Base-by-base conservation (phyloP, 768 basidiomycete species). In the Calvatia gigantea region DNA sequence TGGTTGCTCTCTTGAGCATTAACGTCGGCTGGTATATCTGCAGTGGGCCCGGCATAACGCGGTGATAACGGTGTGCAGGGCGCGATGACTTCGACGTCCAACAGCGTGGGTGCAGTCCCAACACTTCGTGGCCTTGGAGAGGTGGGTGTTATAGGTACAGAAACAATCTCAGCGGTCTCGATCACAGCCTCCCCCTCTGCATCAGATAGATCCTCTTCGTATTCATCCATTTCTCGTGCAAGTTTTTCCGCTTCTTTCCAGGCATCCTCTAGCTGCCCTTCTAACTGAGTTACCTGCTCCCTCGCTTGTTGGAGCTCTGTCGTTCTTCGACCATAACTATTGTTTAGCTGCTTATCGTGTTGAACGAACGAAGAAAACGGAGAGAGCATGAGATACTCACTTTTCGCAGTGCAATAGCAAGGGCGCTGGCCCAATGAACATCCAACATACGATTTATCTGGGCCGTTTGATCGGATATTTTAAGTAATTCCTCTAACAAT, bases 231-330 rank as follows among this genome's bases (percentile, higher is more conserved):
- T 65, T 91, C 87, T 49, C 73, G 67, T 1, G 89, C 91, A 61
- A 91, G 73, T 38, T 79, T 81, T 61, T 89, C 85, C 2, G 89
- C 91, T 56, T 86, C 84, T 44, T 77, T 77, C 91, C 91, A 92
- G 0, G 89, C 91, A 51, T 92, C 91, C 45, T 86, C 83, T 21
- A 91, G 73, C 60, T 90, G 87, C 12, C 78, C 86, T 61, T 87
- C 77, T 19, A 92, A 77, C 50, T 80, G 75, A 23, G 69, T 70
- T 21, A 87, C 77, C 33, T 75, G 73, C 9, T 74, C 64, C 51
- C 75, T 75, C 4, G 80, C 74, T 6, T 72, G 68, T 28, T 71
- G 66, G 25, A 89, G 74, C 25, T 91, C 87, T 1, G 73, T 65
- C 0, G 78, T 83, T 32, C 89, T 81, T 37, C 82, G 81, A 4